Conservation (phyloP, 2,329 filamentous ascomycete species). For the Pseudocercospora eumusae region DNA sequence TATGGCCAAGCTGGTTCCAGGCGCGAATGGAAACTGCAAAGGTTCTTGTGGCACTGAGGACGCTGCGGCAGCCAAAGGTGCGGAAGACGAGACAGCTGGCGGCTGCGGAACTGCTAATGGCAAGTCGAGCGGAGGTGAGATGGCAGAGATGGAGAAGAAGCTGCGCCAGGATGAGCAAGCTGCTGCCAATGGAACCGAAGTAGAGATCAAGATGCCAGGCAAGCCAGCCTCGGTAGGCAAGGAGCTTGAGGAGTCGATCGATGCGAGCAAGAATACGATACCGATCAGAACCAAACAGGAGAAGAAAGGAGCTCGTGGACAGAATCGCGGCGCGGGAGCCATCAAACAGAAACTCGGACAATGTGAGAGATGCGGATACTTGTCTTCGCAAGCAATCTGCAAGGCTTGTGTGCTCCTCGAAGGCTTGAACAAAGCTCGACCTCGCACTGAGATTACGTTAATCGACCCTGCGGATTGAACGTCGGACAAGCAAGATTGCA, state of each 20-base stretch:
- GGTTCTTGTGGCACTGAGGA: constrained; percentile 49
- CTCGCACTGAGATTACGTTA: constrained; percentile 45
- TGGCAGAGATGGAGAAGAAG: constrained; percentile 77
- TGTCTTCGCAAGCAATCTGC: constrained; percentile 90
- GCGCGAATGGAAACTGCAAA: constrained; percentile 48
- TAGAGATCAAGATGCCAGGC: constrained; percentile 57
- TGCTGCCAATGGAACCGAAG: constrained; percentile 58
- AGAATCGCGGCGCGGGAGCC: constrained; percentile 20
- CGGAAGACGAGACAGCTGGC: constrained; percentile 61
- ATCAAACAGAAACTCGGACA: constrained; percentile 75
- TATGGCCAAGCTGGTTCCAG: constrained; percentile 84
- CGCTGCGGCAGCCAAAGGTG: constrained; percentile 36
- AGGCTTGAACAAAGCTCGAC: constrained; percentile 75
- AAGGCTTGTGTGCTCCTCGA: constrained; percentile 92
- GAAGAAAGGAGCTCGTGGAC: constrained; percentile 28
- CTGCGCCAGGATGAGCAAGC: constrained; percentile 66
- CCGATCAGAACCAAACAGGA: constrained; percentile 41
- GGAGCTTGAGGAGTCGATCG: constrained; percentile 12
- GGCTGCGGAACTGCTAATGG: constrained; percentile 76
- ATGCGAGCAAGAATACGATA: constrained; percentile 18
- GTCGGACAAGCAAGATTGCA: background rate
- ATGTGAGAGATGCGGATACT: constrained; percentile 87
- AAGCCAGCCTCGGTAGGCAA: constrained; percentile 16
- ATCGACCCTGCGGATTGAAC: constrained; percentile 19
- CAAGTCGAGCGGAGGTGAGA: constrained; percentile 68